Base-by-base conservation (phyloP, 345 rosid species). In the Gossypium herbaceum region DNA sequence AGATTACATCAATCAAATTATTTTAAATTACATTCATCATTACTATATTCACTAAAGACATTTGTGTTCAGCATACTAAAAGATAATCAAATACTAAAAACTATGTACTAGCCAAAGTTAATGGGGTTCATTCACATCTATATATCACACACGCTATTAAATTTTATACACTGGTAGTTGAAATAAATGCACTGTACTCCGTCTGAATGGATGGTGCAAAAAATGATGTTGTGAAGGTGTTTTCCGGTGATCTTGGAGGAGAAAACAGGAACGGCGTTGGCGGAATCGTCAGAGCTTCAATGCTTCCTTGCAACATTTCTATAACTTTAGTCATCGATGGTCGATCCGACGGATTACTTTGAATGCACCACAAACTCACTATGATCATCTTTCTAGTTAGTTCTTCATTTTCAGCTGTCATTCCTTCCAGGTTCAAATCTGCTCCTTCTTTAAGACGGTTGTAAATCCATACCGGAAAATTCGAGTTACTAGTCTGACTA, bases 321-420 rank as follows among this genome's bases (percentile, higher is more conserved):
- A 84, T 52, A 0, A 65, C 84, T 60, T 68, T 74, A 39, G 8
- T 81, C 77, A 84, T 86, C 19, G 88, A 68, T 47, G 90, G 88
- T 67, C 88, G 82, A 29, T 83, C 84, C 2, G 61, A 68, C 34
- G 90, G 88, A 79, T 73, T 81, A 16, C 82, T 81, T 50, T 85
- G 88, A 55, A 84, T 81, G 67, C 78, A 62, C 72, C 78, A 79
- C 67, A 75, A 39, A 9, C 78, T 59, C 24, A 75, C 68, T 39
- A 74, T 1, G 2, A 64, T 75, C 82, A 79, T 70, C 68, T 70
- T 79, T 47, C 54, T 63, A 1, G 16, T 55, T 11, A 39, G 8
- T n/a, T 75, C 54, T 34, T 65, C 11, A 50, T 70, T 72, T 19
- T 56, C 61, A 29, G 52, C 47, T 5, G 67, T 50, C 54, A 25